Evolutionary conservation across 2,329 filamentous ascomycete genomes (phyloP).

Genomic region (Incumbomyces lentus): DNA sequence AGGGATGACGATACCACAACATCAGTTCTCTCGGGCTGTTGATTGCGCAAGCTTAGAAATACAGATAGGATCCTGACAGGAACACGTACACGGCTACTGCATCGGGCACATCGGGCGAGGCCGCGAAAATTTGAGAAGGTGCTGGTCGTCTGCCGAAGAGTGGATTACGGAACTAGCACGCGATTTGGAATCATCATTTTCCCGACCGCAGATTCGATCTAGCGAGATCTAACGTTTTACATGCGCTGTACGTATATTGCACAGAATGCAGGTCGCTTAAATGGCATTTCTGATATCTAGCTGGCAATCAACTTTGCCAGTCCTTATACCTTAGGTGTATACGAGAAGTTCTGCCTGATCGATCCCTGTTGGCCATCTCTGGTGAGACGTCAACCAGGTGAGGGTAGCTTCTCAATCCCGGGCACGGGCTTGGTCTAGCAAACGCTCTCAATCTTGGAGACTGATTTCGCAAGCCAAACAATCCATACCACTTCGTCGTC

Average conservation of each 20-base stretch:
- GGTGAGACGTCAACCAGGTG: neutral
- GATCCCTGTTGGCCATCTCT: too few relatives aligned
- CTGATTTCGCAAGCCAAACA: too few relatives aligned
- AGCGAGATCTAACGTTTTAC: too few relatives aligned
- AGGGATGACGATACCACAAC: constrained; percentile 3
- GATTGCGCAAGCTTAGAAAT: constrained; percentile 7
- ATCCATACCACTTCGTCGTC: neutral
- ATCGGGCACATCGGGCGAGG: neutral
- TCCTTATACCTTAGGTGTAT: too few relatives aligned
- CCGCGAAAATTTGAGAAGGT: constrained; percentile 5
- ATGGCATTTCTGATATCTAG: too few relatives aligned
- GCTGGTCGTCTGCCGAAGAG: constrained; percentile 1
- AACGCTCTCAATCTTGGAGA: neutral
- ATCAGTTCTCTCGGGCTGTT: neutral
- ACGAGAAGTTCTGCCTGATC: too few relatives aligned
- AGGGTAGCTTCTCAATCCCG: neutral
- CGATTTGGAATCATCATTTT: constrained; percentile 3
- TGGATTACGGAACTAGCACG: neutral
- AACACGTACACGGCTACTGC: too few relatives aligned
- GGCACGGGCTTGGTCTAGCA: neutral
- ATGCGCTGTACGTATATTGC: too few relatives aligned
- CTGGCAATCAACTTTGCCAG: too few relatives aligned
- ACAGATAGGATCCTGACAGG: too few relatives aligned
- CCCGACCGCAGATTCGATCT: neutral
- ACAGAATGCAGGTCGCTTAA: neutral